These are phyloP conservation scores for Malus hybrid DNA, from an alignment of 331 rosid genomes.

Conservation along the genomic window DNA sequence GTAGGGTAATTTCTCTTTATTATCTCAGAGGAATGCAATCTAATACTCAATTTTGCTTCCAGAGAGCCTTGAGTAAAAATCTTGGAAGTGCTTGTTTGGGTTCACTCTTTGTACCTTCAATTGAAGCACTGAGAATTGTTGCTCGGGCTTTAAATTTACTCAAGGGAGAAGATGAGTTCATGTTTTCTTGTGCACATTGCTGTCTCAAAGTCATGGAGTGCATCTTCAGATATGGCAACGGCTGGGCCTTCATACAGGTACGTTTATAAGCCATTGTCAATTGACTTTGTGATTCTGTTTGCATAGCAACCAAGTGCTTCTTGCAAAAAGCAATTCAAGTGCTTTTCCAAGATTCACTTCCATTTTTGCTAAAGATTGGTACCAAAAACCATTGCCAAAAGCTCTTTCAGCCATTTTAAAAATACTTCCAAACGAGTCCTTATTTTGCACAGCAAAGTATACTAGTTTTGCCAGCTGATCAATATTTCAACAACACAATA, in stretches of 20 bases:
- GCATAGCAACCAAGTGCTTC: not conserved
- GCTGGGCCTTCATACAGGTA: slow-evolving; percentile 99
- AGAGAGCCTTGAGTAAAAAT: slow-evolving; percentile 69
- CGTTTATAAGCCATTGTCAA: not conserved
- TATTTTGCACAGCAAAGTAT: not conserved
- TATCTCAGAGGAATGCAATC: slow-evolving; percentile 93
- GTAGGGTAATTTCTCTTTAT: slow-evolving; percentile 86
- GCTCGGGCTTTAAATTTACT: slow-evolving; percentile 85
- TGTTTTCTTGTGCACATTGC: slow-evolving; percentile 97
- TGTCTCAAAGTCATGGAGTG: slow-evolving; percentile 79
- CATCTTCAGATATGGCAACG: slow-evolving; percentile 73
- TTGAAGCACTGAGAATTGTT: slow-evolving; percentile 72
- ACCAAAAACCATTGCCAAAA: no score
- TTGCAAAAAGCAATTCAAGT: no score
- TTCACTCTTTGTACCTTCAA: slow-evolving; percentile 76
- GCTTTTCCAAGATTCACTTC: no score
- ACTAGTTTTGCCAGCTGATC: not conserved
- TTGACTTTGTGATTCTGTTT: not conserved
- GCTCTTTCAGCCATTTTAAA: no score
- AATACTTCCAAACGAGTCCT: no score
- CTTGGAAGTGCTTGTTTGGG: slow-evolving; percentile 96
- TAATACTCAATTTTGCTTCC: slow-evolving; percentile 64
- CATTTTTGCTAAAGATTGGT: no score
- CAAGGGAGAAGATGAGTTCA: slow-evolving; percentile 95
- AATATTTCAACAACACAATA: not conserved